A percentile compares a stretch with the other conserved stretches of the same genome.
phyloP scores from a whole-genome alignment of 129 eudicot species.

The Arctium minus region DNA sequence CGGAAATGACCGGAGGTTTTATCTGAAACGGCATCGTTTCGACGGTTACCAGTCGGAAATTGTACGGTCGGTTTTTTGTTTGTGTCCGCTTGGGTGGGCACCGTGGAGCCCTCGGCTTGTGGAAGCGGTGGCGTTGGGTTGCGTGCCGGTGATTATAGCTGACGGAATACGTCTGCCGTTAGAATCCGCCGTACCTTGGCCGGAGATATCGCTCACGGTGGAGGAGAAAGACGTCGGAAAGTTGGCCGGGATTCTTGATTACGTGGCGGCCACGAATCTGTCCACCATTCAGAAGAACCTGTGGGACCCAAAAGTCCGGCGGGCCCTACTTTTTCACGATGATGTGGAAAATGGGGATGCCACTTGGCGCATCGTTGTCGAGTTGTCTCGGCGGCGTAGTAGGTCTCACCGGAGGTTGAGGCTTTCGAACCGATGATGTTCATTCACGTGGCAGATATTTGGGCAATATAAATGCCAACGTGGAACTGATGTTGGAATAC shows the following conservation, averaged over 20 bases:
- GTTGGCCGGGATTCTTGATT: slow-evolving; percentile 52
- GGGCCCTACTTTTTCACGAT: slow-evolving; percentile 48
- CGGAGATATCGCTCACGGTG: slow-evolving; percentile 73
- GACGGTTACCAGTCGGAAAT: slow-evolving; percentile 79
- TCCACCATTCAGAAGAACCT: slow-evolving; percentile 51
- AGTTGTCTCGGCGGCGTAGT: slow-evolving; percentile 30
- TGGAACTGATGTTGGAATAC: slow-evolving; percentile 19
- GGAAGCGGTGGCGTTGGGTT: slow-evolving; percentile 78
- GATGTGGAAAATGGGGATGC: slow-evolving; percentile 65
- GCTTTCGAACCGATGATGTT: slow-evolving; percentile 24
- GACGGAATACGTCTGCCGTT: slow-evolving; percentile 81
- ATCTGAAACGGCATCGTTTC: slow-evolving; percentile 65
- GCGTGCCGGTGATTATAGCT: slow-evolving; percentile 85
- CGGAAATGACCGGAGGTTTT: slow-evolving; percentile 60
- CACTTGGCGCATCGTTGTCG: slow-evolving; percentile 58
- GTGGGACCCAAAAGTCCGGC: slow-evolving; percentile 49
- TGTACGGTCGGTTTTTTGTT: slow-evolving; percentile 60
- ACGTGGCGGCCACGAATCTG: slow-evolving; percentile 66
- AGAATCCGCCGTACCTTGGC: slow-evolving; percentile 57
- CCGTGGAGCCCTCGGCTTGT: slow-evolving; percentile 97
- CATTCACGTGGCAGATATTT: slow-evolving; percentile 21
- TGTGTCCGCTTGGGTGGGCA: slow-evolving; percentile 97
- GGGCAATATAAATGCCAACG: background rate
- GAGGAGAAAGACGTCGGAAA: slow-evolving; percentile 61
- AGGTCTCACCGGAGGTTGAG: slow-evolving; percentile 40